These are phyloP conservation scores for Neopestalotiopsis rosae DNA, from an alignment of 2,329 filamentous ascomycete species.

Conservation along the genomic window DNA sequence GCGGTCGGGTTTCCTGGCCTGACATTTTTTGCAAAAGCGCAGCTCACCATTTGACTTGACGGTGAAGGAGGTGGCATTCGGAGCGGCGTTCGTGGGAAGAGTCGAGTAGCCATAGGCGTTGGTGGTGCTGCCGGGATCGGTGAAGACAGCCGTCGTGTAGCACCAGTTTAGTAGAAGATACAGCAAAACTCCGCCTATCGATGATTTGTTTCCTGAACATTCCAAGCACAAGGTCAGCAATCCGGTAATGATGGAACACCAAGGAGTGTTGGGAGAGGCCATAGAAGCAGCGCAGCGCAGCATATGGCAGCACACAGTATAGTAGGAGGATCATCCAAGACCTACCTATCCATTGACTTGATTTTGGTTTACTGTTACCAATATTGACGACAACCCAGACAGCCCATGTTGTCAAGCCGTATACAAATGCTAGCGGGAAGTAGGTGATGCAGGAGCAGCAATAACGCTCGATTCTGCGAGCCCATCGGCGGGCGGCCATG, in stretches of 20 bases:
- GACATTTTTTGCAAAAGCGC: constrained; percentile 97
- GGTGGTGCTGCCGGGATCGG: constrained; percentile 77
- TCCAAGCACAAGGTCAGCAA: background rate
- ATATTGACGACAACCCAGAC: constrained; percentile 85
- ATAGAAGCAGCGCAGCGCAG: background rate
- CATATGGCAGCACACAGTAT: too few relatives aligned
- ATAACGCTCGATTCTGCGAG: constrained; percentile 75
- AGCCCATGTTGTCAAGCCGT: constrained; percentile 90
- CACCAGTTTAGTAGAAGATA: constrained; percentile 84
- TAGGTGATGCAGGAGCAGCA: constrained; percentile 83
- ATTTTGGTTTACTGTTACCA: constrained; percentile 60
- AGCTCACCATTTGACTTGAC: constrained; percentile 89
- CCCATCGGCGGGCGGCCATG: constrained; percentile 67
- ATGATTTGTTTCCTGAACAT: constrained; percentile 57
- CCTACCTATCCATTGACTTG: constrained; percentile 61
- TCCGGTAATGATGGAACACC: background rate
- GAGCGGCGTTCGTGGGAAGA: constrained; percentile 74
- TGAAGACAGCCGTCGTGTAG: constrained; percentile 94
- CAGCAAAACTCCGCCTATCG: constrained; percentile 70
- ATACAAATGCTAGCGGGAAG: constrained; percentile 89
- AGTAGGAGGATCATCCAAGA: constrained; percentile 6
- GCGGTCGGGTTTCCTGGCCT: constrained; percentile 91
- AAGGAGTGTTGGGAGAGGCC: background rate
- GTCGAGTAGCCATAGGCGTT: constrained; percentile 75
- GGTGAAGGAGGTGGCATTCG: constrained; percentile 74